Conservation (phyloP, 2,329 filamentous ascomycete genomes). For the Fusarium sp. region DNA sequence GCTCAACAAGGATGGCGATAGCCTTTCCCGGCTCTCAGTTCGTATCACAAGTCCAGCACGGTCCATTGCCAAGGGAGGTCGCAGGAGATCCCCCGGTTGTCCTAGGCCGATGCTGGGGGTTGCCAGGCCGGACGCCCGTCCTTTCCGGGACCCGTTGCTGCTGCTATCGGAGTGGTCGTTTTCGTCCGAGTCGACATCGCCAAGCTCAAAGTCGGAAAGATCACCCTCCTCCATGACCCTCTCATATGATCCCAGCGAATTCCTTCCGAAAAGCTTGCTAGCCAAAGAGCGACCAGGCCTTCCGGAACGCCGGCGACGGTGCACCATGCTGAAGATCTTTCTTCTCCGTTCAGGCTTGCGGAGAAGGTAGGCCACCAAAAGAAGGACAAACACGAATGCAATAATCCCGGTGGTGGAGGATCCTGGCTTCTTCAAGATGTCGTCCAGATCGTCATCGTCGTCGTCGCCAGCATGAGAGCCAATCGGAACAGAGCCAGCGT, state of each 20-base stretch:
- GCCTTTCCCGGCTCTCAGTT: slow-evolving; percentile 86
- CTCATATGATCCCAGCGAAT: slow-evolving; percentile 73
- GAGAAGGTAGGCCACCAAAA: slow-evolving; percentile 78
- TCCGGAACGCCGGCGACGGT: slow-evolving; percentile 46
- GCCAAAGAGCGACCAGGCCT: slow-evolving; percentile 64
- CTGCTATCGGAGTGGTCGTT: slow-evolving; percentile 74
- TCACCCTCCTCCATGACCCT: slow-evolving; percentile 86
- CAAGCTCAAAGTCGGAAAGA: slow-evolving; percentile 82
- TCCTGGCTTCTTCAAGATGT: slow-evolving; percentile 75
- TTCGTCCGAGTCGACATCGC: slow-evolving; percentile 72
- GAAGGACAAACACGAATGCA: slow-evolving; percentile 79
- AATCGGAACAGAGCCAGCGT: slow-evolving; percentile 71
- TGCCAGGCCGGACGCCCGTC: slow-evolving; percentile 73
- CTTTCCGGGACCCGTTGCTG: slow-evolving; percentile 66
- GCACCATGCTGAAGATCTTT: slow-evolving; percentile 45
- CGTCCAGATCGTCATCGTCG: slow-evolving; percentile 67
- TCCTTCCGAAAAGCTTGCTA: slow-evolving; percentile 74
- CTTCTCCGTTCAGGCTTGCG: slow-evolving; percentile 80
- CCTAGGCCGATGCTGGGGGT: slow-evolving; percentile 72
- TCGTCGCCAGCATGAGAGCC: slow-evolving; percentile 56
- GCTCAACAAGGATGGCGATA: slow-evolving; percentile 68
- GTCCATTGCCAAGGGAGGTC: slow-evolving; percentile 62
- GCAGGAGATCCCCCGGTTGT: slow-evolving; percentile 61
- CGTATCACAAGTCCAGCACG: slow-evolving; percentile 81
- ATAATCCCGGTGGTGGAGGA: slow-evolving; percentile 80